Base-by-base conservation (phyloP, 2,329 filamentous ascomycete genomes). In the Penicillium crustosum region DNA sequence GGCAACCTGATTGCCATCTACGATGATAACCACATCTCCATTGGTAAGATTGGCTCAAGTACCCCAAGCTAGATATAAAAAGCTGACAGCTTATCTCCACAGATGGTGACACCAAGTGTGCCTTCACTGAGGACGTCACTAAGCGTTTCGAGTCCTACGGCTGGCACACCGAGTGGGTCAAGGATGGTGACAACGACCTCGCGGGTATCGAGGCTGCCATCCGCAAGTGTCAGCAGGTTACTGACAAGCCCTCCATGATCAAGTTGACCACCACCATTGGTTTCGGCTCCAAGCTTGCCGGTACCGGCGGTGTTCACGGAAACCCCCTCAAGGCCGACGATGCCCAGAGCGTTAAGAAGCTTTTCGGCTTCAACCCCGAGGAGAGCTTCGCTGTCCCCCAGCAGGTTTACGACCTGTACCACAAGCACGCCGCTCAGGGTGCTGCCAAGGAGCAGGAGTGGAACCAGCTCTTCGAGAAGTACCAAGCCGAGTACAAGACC, bases 21-120 rank as follows among this genome's bases (percentile, higher is more conserved):
- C 79, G 94, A 99, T 75, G 94, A 99, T 84, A 99, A 99, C 86
- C 90, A 96, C 79, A 97, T 99, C 75, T 96, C 86, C 66, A 88
- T 88, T 70, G 85, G 86, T 87, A 74, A 75, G 83, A 49, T 23
- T 19, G 33, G 19, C 4, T 31, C 19, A 5, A 42, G 33, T 9
- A 15, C 6, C n/a, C 2, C 29, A 7, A n/a, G 9, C 19, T 21
- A 39, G 17, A 25, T 23, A 19, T 31, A 6, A 25, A 36, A 49
- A n/a, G 27, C 59, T 65, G 38, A 64, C 62, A 25, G 10, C 31
- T 35, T 17, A 44, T 49, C 36, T 39, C 43, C 64, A 10, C 21
- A 86, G 94, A 99, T 75, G 94, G 94, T 79, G 89, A 96, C 83
- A 97, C 90, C 81, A 94, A 94, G 82, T 88, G 86, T 74, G 89